Percentiles rank a stretch among this genome's conserved stretches.
Conservation (phyloP, 78 protist genomes). For the Bigelowiella natans region DNA sequence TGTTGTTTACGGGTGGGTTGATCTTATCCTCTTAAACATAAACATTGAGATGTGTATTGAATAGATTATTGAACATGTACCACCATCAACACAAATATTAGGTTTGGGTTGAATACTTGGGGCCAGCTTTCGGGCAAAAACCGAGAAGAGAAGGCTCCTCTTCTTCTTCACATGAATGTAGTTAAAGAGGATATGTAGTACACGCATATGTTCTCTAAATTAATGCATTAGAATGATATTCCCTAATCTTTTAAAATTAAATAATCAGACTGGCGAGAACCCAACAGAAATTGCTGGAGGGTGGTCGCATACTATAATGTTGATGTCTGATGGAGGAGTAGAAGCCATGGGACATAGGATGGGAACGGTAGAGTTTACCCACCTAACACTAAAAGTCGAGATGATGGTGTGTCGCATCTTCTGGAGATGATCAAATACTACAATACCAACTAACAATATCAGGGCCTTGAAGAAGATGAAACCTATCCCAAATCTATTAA, state of each 20-base stretch:
- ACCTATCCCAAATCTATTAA: background rate
- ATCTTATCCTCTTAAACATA: background rate
- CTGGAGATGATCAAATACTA: too few species aligned
- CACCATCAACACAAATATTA: background rate
- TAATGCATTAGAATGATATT: too few species aligned
- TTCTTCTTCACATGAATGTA: background rate
- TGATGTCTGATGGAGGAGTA: background rate
- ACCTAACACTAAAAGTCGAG: too few species aligned
- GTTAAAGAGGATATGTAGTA: too few species aligned
- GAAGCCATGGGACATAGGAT: background rate
- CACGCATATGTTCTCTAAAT: too few species aligned
- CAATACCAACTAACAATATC: too few species aligned
- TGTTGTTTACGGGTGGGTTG: background rate
- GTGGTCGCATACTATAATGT: background rate
- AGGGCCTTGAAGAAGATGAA: background rate
- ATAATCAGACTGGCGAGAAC: background rate
- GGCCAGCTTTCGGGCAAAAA: background rate
- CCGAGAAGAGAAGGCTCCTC: background rate
- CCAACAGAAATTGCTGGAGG: background rate
- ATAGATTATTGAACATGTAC: background rate
- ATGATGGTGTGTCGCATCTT: too few species aligned
- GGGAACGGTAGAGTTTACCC: too few species aligned
- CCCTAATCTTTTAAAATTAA: background rate
- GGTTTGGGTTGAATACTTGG: background rate
- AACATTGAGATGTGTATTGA: background rate